Evolutionary conservation across 306 rosid species (phyloP).

Genomic region (Sesbania bispinosa): DNA sequence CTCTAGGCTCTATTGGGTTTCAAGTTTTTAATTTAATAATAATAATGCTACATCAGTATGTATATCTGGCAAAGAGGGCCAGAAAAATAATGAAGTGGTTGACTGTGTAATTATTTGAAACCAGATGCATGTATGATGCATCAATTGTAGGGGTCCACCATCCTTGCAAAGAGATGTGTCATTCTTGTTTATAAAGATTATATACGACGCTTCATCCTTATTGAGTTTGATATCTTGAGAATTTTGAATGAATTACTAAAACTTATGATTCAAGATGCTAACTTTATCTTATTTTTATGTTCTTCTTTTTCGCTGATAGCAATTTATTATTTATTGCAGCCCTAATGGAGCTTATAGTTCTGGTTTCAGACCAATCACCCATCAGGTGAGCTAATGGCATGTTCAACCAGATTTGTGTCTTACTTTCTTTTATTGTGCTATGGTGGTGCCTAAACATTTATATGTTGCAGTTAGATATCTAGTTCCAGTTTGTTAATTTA

Average conservation of each 20-base stretch:
- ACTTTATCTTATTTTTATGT: not conserved
- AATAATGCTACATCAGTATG: not conserved
- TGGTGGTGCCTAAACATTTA: slow-evolving; percentile 6
- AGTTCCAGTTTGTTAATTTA: slow-evolving; percentile 11
- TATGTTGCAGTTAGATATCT: slow-evolving; percentile 8
- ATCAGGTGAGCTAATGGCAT: slow-evolving; percentile 89
- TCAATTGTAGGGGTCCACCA: not conserved
- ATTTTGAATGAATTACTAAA: not conserved
- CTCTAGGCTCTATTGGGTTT: not conserved
- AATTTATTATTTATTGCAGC: slow-evolving; percentile 50
- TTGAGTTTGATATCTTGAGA: slow-evolving; percentile 7
- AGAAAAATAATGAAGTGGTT: not conserved
- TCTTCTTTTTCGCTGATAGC: slow-evolving; percentile 14
- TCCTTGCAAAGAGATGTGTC: slow-evolving; percentile 8
- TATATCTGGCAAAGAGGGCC: slow-evolving; percentile 4
- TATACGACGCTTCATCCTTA: not conserved
- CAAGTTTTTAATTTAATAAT: not conserved
- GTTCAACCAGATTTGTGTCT: slow-evolving; percentile 18
- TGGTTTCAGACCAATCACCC: slow-evolving; percentile 95
- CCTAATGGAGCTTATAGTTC: slow-evolving; percentile 95
- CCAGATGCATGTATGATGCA: not conserved
- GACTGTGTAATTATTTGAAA: slow-evolving; percentile 1
- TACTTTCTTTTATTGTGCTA: slow-evolving; percentile 2
- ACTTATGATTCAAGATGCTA: not conserved
- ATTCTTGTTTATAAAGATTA: not conserved